Percentiles rank a stretch among this genome's conserved stretches.
phyloP scores from a whole-genome alignment of 345 rosid species.

The Eucalyptus sp. region DNA sequence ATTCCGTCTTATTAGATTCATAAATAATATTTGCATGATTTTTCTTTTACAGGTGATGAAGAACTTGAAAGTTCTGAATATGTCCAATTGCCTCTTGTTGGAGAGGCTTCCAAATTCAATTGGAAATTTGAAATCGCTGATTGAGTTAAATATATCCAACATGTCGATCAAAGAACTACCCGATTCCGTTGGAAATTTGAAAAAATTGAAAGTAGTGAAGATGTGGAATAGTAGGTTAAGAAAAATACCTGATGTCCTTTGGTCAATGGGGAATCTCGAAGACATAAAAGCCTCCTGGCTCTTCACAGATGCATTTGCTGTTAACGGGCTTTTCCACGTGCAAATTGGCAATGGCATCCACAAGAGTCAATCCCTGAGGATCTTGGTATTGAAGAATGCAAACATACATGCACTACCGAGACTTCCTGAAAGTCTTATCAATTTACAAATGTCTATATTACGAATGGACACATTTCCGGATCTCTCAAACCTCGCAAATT shows the following conservation, averaged over 20 bases:
- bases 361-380: no score
- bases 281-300: rapidly evolving
- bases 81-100: rapidly evolving
- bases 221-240: rapidly evolving
- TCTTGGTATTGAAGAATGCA: rapidly evolving
- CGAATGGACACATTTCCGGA: rapidly evolving
- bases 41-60: no score
- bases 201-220: no score
- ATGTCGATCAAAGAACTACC: no score
- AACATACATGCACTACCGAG: rapidly evolving
- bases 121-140: no score
- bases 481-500: no score
- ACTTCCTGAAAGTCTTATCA: no score
- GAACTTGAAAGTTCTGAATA: rapidly evolving
- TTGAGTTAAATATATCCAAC: rapidly evolving
- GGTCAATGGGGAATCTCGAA: rapidly evolving
- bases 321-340: rapidly evolving
- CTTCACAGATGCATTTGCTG: rapidly evolving
- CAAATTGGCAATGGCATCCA: rapidly evolving
- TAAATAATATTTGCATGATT: rapidly evolving
- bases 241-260: no score
- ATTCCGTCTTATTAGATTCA: rapidly evolving
- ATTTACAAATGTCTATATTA: no score
- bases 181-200: rapidly evolving
- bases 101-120: no score